Conservation (phyloP, 2,329 filamentous ascomycete species). For the Botrytis squamosa region DNA sequence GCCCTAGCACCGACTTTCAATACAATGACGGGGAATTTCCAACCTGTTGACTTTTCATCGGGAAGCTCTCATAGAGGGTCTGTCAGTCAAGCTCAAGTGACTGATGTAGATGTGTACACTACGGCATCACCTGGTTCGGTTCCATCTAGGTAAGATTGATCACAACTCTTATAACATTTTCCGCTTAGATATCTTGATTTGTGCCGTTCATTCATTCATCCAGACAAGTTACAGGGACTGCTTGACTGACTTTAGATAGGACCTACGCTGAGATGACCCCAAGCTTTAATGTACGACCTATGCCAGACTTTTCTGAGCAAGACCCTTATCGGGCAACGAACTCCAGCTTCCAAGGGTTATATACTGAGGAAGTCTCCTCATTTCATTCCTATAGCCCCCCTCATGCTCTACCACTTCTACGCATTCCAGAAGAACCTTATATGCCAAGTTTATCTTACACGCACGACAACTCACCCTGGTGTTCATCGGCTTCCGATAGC, state of each 20-base stretch:
- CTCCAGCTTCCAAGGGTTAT: conserved; percentile 27
- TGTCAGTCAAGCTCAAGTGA: conserved; percentile 28
- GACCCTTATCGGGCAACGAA: neutral
- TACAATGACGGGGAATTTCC: conserved; percentile 31
- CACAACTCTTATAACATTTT: neutral
- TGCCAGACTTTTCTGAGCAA: conserved; percentile 5
- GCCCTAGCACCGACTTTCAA: conserved; percentile 31
- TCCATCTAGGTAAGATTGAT: conserved; percentile 21
- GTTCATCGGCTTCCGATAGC: conserved; percentile 38
- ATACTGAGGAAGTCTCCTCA: conserved; percentile 19
- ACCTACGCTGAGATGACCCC: conserved; percentile 16
- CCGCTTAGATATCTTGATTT: neutral
- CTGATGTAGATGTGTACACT: conserved; percentile 27
- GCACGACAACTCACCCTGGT: conserved; percentile 37
- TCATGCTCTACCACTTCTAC: conserved; percentile 31
- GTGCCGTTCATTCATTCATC: neutral
- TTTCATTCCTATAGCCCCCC: conserved; percentile 29
- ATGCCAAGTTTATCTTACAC: conserved; percentile 34
- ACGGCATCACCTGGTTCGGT: conserved; percentile 28
- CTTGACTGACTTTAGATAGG: conserved; percentile 15
- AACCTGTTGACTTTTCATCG: conserved; percentile 30
- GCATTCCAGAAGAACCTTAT: conserved; percentile 36
- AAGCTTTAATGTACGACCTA: conserved; percentile 9
- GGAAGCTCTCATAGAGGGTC: conserved; percentile 27
- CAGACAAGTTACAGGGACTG: neutral